Conservation (phyloP, 345 rosid genomes). For the Cardamine chenopodiifolia region DNA sequence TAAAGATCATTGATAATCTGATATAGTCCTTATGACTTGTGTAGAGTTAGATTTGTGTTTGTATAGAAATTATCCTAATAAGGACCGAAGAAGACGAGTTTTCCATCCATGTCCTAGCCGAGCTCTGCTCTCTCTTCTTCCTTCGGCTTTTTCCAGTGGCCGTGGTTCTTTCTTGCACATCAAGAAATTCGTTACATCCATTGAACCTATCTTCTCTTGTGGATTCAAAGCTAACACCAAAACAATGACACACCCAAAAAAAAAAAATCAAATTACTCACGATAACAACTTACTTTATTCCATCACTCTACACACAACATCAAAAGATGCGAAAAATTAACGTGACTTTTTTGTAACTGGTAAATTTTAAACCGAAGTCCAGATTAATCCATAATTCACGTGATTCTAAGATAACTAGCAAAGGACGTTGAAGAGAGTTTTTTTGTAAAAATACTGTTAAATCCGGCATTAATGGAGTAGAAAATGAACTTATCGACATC, state of each 20-base stretch:
- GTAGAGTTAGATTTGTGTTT: background rate
- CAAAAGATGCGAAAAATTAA: background rate
- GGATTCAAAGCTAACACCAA: slow-evolving; percentile 30
- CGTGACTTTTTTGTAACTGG: background rate
- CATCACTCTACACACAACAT: background rate
- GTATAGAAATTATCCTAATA: background rate
- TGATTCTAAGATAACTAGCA: background rate
- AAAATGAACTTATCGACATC: slow-evolving; percentile 57
- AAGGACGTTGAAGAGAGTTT: background rate
- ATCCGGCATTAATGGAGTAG: slow-evolving; percentile 46
- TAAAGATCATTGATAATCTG: no score
- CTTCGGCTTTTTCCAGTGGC: background rate
- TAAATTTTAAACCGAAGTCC: background rate
- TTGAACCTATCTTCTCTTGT: slow-evolving; percentile 32
- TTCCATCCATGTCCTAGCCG: slow-evolving; percentile 29
- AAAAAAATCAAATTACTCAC: background rate
- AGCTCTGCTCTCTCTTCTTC: slow-evolving; percentile 15
- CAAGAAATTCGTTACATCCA: slow-evolving; percentile 25
- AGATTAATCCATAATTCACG: background rate
- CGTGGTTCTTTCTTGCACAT: slow-evolving; percentile 10
- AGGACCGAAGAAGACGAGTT: slow-evolving; percentile 5
- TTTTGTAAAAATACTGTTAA: slow-evolving; percentile 41
- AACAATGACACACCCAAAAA: background rate
- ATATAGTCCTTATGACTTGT: background rate
- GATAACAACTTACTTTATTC: background rate